phyloP scores from a whole-genome alignment of 768 basidiomycete genomes.

The Amanita rimosa region DNA sequence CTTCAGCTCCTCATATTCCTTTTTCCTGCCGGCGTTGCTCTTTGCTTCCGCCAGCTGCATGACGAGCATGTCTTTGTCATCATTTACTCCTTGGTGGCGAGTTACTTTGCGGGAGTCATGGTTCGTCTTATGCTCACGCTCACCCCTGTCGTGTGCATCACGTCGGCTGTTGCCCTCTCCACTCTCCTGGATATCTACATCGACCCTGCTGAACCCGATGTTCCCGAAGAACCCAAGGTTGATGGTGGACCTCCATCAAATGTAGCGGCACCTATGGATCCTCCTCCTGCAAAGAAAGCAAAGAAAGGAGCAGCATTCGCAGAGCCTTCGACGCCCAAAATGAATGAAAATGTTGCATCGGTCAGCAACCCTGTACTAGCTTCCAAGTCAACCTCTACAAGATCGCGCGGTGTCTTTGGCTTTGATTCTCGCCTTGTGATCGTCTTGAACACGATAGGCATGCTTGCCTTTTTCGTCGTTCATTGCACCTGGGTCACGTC shows the following conservation, averaged over 20 bases:
- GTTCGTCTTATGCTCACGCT: constrained; percentile 97
- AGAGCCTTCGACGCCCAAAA: constrained; percentile 18
- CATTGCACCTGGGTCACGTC: constrained; percentile 98
- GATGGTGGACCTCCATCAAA: constrained; percentile 15
- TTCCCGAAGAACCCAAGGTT: constrained; percentile 19
- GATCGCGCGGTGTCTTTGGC: constrained; percentile 62
- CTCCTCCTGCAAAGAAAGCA: constrained; percentile 39
- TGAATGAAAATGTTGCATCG: constrained; percentile 31
- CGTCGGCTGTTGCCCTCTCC: constrained; percentile 86
- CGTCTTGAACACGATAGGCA: constrained; percentile 57
- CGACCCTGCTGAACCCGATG: constrained; percentile 65
- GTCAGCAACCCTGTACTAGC: constrained; percentile 17
- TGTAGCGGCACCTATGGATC: constrained; percentile 15
- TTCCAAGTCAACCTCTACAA: constrained; percentile 21
- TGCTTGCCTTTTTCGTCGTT: constrained; percentile 85
- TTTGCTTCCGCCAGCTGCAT: constrained; percentile 89
- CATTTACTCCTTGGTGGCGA: constrained; percentile 91
- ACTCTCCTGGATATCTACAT: constrained; percentile 83
- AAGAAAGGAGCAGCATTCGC: constrained; percentile 33
- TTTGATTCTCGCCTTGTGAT: constrained; percentile 75
- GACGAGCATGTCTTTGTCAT: constrained; percentile 99
- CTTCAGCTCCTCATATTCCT: constrained; percentile 95
- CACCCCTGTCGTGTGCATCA: constrained; percentile 92
- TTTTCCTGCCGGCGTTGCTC: constrained; percentile 91
- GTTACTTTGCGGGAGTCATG: constrained; percentile 99